Percentiles rank a stretch among this genome's conserved stretches.
Conservation (phyloP, 441 rosid genomes). For the Pelargonium fulgidum region DNA sequence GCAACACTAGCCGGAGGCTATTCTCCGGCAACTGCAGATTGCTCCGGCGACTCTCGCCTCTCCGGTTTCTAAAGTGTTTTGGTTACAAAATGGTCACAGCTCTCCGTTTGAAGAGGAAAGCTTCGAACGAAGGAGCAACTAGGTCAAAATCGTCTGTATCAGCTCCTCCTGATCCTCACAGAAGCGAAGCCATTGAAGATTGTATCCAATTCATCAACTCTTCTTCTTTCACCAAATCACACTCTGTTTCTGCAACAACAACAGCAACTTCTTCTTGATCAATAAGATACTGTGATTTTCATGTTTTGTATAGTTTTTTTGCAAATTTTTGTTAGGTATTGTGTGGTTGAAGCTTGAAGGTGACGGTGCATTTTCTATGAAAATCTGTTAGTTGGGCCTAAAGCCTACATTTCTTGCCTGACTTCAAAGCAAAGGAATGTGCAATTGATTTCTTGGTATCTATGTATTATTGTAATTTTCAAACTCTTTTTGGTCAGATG, state of each 20-base stretch:
- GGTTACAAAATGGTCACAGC: background rate
- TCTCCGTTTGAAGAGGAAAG: background rate
- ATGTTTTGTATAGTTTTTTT: background rate
- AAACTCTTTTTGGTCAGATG: too few species aligned
- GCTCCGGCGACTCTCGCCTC: background rate
- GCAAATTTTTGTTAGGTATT: background rate
- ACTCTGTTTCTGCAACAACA: background rate
- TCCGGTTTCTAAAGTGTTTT: background rate
- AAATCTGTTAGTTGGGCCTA: too few species aligned
- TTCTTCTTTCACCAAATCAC: background rate
- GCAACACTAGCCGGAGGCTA: background rate
- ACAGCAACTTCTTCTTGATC: background rate
- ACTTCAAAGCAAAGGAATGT: background rate
- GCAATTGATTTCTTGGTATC: background rate
- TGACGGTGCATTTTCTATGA: background rate
- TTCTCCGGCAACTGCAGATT: background rate
- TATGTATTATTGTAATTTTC: too few species aligned
- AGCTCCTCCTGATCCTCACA: background rate
- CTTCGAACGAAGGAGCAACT: background rate
- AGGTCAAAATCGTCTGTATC: background rate
- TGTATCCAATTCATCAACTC: conserved; percentile 3
- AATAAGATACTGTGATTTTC: too few species aligned
- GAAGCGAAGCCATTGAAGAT: conserved; percentile 4
- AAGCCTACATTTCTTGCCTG: background rate
- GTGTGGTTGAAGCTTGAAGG: background rate